phyloP scores from a whole-genome alignment of 1,284 basidiomycete species.

The Ustilago cynodontis region DNA sequence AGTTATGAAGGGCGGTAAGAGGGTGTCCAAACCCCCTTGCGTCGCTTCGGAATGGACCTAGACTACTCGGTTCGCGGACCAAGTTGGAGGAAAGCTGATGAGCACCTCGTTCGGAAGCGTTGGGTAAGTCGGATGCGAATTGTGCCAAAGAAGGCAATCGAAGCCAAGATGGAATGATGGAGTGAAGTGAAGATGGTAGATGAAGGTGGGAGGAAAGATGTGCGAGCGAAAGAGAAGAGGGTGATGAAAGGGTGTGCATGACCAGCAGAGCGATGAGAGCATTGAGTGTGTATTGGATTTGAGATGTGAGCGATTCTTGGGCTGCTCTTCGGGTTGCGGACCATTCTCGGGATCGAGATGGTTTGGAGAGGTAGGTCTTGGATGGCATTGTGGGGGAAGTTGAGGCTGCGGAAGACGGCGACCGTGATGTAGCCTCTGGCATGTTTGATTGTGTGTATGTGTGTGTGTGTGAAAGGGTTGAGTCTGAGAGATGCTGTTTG shows the following conservation, averaged over 20 bases:
- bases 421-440: constrained; percentile 29
- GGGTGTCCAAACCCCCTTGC: constrained; percentile 62
- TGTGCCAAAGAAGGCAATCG: constrained; percentile 50
- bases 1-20: constrained; percentile 60
- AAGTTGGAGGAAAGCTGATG: constrained; percentile 38
- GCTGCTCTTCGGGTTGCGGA: constrained; percentile 47
- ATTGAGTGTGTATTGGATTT: constrained; percentile 55
- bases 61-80: constrained; percentile 25
- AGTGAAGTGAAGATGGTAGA: constrained; percentile 51
- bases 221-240: constrained; percentile 55
- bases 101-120: constrained; percentile 47
- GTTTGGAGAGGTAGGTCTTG: constrained; percentile 13
- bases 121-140: constrained; percentile 59
- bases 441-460: constrained; percentile 2
- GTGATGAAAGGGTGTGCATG: constrained; percentile 58
- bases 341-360: constrained; percentile 33
- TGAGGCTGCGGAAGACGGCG: constrained; percentile 12
- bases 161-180: constrained; percentile 58
- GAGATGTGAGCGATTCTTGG: constrained; percentile 34
- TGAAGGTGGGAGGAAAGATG: constrained; percentile 58
- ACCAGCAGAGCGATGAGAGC: constrained; percentile 53
- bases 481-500: neutral
- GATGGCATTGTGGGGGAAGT: neutral
- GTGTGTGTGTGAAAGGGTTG: neutral
- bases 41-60: constrained; percentile 61